These are phyloP conservation scores for Coccomyxa sp. DNA, from an alignment of 139 green algal genomes.

Conservation along the genomic window DNA sequence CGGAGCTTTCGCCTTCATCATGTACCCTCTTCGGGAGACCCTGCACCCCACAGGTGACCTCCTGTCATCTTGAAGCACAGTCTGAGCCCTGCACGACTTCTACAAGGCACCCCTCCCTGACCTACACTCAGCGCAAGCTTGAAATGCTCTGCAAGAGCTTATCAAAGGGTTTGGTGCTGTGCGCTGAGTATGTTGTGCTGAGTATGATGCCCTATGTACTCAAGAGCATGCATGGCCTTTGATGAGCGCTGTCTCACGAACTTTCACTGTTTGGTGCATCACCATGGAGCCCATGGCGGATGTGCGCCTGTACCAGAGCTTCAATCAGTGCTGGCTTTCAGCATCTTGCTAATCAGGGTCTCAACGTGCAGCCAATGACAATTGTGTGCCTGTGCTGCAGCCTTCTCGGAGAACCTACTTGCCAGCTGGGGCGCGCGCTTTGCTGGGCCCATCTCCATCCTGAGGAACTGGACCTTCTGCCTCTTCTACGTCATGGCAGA, in stretches of 20 bases:
- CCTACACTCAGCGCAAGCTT: neutral
- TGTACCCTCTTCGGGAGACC: constrained; percentile 90
- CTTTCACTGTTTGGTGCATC: no score
- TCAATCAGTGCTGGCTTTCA: no score
- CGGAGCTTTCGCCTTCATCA: constrained; percentile 88
- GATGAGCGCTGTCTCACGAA: no score
- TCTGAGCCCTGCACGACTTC: neutral
- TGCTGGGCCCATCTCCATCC: constrained; percentile 93
- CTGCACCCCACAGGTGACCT: constrained; percentile 85
- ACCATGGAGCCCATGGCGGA: no score
- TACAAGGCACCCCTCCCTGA: no score
- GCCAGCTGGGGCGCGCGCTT: constrained; percentile 69
- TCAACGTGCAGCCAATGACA: no score
- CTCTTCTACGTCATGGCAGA: constrained; percentile 99
- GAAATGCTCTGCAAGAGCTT: neutral
- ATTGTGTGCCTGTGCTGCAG: constrained; percentile 4
- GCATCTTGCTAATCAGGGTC: neutral
- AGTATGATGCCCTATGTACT: neutral
- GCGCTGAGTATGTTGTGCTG: neutral
- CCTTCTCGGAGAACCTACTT: constrained; percentile 62
- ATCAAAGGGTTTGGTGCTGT: neutral
- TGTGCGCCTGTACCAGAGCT: no score
- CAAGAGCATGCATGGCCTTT: no score
- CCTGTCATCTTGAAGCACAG: no score
- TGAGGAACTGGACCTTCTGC: constrained; percentile 99